Conservation (phyloP, 23 red algal species). For the Gracilariopsis chorda region DNA sequence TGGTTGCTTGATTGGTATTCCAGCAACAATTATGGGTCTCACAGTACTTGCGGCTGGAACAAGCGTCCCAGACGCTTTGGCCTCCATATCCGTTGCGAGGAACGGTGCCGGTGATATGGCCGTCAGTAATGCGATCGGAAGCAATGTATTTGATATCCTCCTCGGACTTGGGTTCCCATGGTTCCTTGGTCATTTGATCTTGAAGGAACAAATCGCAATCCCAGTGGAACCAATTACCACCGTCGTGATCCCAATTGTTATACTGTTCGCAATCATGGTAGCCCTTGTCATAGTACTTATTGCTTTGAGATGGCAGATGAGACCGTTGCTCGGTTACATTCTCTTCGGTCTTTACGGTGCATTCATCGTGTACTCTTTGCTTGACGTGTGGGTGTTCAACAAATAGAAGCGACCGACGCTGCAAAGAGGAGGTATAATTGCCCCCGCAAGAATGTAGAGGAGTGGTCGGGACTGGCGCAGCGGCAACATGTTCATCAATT, state of each 20-base stretch:
- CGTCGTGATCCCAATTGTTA: constrained; percentile 67
- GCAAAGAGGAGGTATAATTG: too few relatives aligned
- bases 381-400: constrained; percentile 71
- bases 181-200: constrained; percentile 58
- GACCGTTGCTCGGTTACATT: constrained; percentile 61
- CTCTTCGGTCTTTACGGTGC: constrained; percentile 49
- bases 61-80: constrained; percentile 75
- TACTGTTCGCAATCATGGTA: constrained; percentile 66
- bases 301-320: constrained; percentile 50
- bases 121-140: constrained; percentile 72
- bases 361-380: constrained; percentile 58
- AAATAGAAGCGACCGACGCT: too few relatives aligned
- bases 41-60: constrained; percentile 75
- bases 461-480: too few relatives aligned
- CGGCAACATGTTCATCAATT: too few relatives aligned
- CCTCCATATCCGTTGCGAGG: constrained; percentile 56
- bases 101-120: constrained; percentile 66
- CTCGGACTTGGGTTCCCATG: constrained; percentile 70
- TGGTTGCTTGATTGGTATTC: constrained; percentile 76
- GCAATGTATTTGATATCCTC: constrained; percentile 73
- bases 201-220: constrained; percentile 13
- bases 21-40: constrained; percentile 50
- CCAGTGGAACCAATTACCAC: constrained; percentile 52
- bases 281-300: constrained; percentile 25
- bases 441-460: too few relatives aligned